These are phyloP conservation scores for Musa acuminata DNA, from an alignment of 176 grass and related monocot species.

Conservation along the genomic window DNA sequence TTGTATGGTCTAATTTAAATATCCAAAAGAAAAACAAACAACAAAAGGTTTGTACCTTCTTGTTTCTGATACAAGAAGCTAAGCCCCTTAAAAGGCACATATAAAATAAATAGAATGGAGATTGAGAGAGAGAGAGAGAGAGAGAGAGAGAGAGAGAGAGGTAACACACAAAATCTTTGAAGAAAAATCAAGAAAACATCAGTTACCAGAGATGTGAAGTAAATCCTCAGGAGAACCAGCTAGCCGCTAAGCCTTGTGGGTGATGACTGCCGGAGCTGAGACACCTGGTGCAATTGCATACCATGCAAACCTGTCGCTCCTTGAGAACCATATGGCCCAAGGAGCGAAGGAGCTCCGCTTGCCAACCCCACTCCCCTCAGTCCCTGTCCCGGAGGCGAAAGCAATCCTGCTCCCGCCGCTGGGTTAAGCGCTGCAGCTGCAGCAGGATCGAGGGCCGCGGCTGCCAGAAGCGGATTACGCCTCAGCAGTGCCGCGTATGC, in stretches of 20 bases:
- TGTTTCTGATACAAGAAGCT: no score
- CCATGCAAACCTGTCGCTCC: constrained; percentile 2
- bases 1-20: no score
- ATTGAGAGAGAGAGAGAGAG: no score
- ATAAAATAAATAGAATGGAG: no score
- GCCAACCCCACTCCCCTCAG: not conserved
- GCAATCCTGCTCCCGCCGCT: not conserved
- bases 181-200: no score
- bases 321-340: constrained; percentile 9
- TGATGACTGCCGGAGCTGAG: constrained; percentile 2
- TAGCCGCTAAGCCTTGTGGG: not conserved
- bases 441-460: constrained; percentile 34
- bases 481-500: constrained; percentile 37
- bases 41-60: no score
- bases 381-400: constrained; percentile 6
- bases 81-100: no score
- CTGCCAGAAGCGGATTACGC: constrained; percentile 45
- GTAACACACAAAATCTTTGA: no score
- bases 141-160: no score
- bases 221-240: constrained; percentile 9
- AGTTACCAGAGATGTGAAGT: constrained; percentile 2
- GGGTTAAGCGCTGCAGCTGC: constrained; percentile 1
- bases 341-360: not conserved
- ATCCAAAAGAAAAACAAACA: no score
- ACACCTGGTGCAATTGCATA: not conserved